A percentile compares a stretch with the other conserved stretches of the same genome.
Conservation (phyloP, 768 basidiomycete species). For the Asterophora parasitica region DNA sequence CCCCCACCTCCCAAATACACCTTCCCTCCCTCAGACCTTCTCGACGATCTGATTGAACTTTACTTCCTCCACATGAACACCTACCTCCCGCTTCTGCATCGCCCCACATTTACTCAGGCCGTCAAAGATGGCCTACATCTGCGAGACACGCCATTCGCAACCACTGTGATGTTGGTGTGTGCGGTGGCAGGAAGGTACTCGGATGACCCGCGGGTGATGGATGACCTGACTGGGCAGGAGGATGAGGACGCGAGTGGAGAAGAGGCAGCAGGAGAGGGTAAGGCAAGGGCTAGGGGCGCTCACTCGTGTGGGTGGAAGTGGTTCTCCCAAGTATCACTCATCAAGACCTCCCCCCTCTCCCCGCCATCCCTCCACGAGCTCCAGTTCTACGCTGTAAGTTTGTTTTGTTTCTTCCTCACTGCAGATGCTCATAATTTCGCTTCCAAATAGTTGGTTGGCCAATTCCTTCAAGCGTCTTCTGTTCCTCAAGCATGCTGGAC, state of each 20-base stretch:
- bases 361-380: conserved; percentile 69
- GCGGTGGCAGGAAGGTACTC: conserved; percentile 60
- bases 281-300: conserved; percentile 6
- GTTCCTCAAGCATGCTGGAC: conserved; percentile 67
- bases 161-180: conserved; percentile 63
- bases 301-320: conserved; percentile 63
- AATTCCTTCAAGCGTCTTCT: conserved; percentile 53
- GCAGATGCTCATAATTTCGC: conserved; percentile 1
- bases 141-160: conserved; percentile 46
- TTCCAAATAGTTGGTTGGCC: conserved; percentile 40
- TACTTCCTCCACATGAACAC: conserved; percentile 61
- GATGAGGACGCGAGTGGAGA: neutral
- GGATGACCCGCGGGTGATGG: conserved; percentile 52
- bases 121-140: conserved; percentile 47
- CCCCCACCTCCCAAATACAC: conserved; percentile 20
- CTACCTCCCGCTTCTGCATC: conserved; percentile 65
- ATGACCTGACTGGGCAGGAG: conserved; percentile 21
- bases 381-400: conserved; percentile 56
- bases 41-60: conserved; percentile 46
- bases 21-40: conserved; percentile 53
- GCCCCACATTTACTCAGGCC: conserved; percentile 56
- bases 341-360: conserved; percentile 52
- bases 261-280: neutral
- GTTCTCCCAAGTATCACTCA: conserved; percentile 60
- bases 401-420: neutral